phyloP scores from a whole-genome alignment of 257 asterid species.

The Nicotiana sylvestris region DNA sequence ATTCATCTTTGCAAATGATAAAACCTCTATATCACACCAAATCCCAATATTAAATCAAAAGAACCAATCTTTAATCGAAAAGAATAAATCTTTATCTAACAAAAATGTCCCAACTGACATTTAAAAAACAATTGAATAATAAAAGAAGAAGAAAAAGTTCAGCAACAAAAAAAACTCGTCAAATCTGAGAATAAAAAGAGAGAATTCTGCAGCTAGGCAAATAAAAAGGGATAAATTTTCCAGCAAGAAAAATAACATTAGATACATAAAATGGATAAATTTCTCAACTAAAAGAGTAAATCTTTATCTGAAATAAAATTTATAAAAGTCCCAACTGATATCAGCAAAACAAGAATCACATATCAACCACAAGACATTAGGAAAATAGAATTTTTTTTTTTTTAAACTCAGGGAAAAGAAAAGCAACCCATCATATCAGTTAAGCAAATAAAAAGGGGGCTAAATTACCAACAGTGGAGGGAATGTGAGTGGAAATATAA shows the following conservation, averaged over 20 bases:
- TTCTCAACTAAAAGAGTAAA: not conserved
- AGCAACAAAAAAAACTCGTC: not conserved
- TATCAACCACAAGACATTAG: not conserved
- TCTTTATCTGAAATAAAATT: not conserved
- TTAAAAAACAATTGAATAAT: not conserved
- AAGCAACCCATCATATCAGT: not conserved
- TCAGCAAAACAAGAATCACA: not conserved
- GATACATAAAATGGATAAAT: not conserved
- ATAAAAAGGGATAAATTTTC: not conserved
- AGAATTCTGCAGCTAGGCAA: not conserved
- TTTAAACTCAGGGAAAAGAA: not conserved
- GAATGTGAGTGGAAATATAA: slow-evolving; percentile 53
- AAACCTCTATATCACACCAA: not conserved
- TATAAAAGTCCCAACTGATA: not conserved
- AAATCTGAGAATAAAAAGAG: not conserved
- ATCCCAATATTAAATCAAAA: not conserved
- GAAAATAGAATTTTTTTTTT: not conserved
- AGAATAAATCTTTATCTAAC: not conserved
- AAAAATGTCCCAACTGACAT: not conserved
- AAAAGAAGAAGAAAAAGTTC: not conserved
- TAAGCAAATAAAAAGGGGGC: not conserved
- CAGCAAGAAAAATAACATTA: not conserved
- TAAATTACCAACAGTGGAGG: slow-evolving; percentile 57
- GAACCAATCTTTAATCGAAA: not conserved
- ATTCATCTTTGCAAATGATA: not conserved